Base-by-base conservation (phyloP, 2,329 filamentous ascomycete species). In the Sclerotinia spermophila region DNA sequence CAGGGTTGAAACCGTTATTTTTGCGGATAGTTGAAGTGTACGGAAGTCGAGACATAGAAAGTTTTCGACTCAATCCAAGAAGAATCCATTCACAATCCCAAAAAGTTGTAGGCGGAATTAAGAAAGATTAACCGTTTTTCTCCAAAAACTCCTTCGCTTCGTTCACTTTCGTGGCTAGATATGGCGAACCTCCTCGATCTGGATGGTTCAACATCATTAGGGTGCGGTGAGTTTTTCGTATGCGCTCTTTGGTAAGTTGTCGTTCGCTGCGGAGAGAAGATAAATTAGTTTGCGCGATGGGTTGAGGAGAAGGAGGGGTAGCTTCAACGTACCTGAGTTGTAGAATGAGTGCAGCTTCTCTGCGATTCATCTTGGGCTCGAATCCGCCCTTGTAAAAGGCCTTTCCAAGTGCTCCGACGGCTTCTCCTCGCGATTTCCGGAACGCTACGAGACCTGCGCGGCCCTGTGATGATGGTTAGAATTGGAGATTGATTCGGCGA, bases 311-410 rank as follows among this genome's bases (percentile, higher is more conserved):
- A 21, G 4, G 17, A 21, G 21, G 38, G 42, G 1, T n/a, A 58
- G 48, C 27, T 38, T 40, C n/a, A 17, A 76, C 83, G 64, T 88
- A 97, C 95, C 90, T 92, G 73, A 98, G 89, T 75, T 96, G 92
- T 64, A 99, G 84, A 72, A 99, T 97, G 76, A 99, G 83, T 6
- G 94, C 87, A 33, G 96, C 96, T 83, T 99, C 96, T 81, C 91
- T 90, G 81, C 91, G 89, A 81, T 89, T 97, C 95, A 99, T 99
- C 82, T 91, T 92, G 72, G 89, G 86, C 84, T 99, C 96, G 80
- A 99, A 99, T n/a, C 96, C 96, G 76, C 96, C 96, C 83, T 98
- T 99, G 86, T 97, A 98, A 80, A 94, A 99, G 56, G 94, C 90
- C 81, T 94, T 94, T 77, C 96, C 96, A 76, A 97, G 84, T 48